Conservation (phyloP, 257 asterid species). For the Solanum neorickii region DNA sequence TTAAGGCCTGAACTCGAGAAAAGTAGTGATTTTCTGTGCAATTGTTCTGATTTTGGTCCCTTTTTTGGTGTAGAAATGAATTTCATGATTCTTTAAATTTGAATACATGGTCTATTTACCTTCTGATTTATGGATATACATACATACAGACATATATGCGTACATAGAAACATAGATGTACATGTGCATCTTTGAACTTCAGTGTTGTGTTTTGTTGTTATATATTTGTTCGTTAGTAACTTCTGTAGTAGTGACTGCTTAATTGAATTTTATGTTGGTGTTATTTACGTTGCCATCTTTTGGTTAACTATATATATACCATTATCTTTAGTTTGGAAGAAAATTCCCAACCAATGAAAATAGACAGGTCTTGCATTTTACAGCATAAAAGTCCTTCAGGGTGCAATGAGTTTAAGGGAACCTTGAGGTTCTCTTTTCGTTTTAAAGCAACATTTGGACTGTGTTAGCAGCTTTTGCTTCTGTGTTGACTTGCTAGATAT, state of each 20-base stretch:
- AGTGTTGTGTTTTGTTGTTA: background rate
- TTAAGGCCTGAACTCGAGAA: slow-evolving; percentile 57
- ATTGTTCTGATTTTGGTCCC: background rate
- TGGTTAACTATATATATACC: background rate
- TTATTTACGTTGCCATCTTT: background rate
- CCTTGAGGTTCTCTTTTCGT: background rate
- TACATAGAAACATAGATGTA: background rate
- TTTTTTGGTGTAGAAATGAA: background rate
- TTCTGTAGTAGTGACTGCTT: background rate
- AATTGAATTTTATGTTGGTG: background rate
- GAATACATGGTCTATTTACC: background rate
- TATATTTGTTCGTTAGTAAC: background rate
- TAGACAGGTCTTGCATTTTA: background rate
- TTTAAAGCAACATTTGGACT: background rate
- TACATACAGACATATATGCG: too few species aligned
- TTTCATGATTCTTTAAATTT: background rate
- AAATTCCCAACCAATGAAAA: background rate
- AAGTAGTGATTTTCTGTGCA: slow-evolving; percentile 19
- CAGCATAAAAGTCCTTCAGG: background rate
- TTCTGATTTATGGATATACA: background rate
- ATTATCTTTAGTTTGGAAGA: background rate
- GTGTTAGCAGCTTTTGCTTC: background rate
- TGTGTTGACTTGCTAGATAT: background rate
- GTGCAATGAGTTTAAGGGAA: background rate
- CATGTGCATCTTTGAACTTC: background rate